Percentiles rank a stretch among this genome's conserved stretches.
Conservation (phyloP, 164 flowering plant species). For the Macadamia integrifolia region DNA sequence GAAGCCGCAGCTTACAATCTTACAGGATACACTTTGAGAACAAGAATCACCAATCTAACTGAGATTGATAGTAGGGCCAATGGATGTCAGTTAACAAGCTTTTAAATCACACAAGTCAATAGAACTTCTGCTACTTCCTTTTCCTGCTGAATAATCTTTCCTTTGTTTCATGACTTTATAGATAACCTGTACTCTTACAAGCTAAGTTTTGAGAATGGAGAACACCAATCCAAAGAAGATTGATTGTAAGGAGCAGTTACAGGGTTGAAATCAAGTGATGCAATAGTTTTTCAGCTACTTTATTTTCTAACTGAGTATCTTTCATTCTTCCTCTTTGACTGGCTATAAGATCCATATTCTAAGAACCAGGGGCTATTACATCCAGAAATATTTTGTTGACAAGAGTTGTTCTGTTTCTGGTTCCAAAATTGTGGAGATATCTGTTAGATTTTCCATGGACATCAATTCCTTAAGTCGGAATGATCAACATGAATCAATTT, state of each 20-base stretch:
- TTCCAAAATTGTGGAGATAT: constrained; percentile 44
- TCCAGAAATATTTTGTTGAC: constrained; percentile 54
- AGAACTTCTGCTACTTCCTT: too few relatives aligned
- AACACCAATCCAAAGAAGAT: constrained; percentile 40
- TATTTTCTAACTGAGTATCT: constrained; percentile 4
- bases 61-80: too few relatives aligned
- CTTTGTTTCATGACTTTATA: not conserved
- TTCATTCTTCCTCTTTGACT: constrained; percentile 13
- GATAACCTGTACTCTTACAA: not conserved
- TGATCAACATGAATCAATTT: too few relatives aligned
- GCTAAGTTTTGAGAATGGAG: constrained; percentile 14
- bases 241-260: constrained; percentile 27
- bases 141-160: too few relatives aligned
- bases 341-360: constrained; percentile 13
- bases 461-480: constrained; percentile 47
- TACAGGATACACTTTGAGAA: too few relatives aligned
- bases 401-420: constrained; percentile 51
- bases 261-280: constrained; percentile 21
- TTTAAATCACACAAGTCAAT: too few relatives aligned
- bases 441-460: constrained; percentile 62
- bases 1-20: not conserved
- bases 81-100: too few relatives aligned
- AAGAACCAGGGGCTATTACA: constrained; percentile 22
- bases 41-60: too few relatives aligned
- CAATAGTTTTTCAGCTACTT: constrained; percentile 6